Percentiles rank a stretch among this genome's conserved stretches.
These are phyloP conservation scores for Ceratocystis diversiconidia DNA, from an alignment of 2,329 filamentous ascomycete species.

Conservation along the genomic window DNA sequence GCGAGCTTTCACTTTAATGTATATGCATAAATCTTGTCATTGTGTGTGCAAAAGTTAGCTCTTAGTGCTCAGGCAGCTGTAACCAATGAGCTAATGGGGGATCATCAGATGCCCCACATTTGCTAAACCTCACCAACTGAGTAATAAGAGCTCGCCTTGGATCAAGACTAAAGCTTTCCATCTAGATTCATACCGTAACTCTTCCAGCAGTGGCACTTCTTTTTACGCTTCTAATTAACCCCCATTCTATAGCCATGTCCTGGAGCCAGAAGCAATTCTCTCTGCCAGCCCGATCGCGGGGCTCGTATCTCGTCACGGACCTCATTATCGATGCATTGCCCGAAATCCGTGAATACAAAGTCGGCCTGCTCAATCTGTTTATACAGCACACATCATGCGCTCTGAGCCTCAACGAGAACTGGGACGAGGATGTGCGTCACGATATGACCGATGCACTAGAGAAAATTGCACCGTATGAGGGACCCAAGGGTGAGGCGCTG, in stretches of 20 bases:
- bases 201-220: neutral
- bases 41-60: neutral
- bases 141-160: neutral
- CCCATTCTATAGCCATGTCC: conserved; percentile 35
- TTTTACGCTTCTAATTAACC: conserved; percentile 16
- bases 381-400: conserved; percentile 92
- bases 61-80: neutral
- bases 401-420: conserved; percentile 86
- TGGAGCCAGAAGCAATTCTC: conserved; percentile 80
- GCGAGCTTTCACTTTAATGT: too few relatives aligned
- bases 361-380: conserved; percentile 78
- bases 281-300: conserved; percentile 61
- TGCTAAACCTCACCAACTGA: neutral
- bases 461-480: conserved; percentile 66
- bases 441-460: conserved; percentile 95
- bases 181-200: neutral
- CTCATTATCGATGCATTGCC: conserved; percentile 56
- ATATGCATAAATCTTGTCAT: too few relatives aligned
- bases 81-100: neutral
- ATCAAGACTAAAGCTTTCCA: neutral
- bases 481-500: conserved; percentile 55
- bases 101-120: conserved; percentile 3
- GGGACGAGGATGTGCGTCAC: conserved; percentile 65
- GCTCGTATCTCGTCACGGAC: conserved; percentile 81
- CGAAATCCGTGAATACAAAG: conserved; percentile 69